Evolutionary conservation across 2,329 filamentous ascomycete genomes (phyloP), one percentile per base, ranked within the genome.

Genomic region (Trichoderma semiorbis): DNA sequence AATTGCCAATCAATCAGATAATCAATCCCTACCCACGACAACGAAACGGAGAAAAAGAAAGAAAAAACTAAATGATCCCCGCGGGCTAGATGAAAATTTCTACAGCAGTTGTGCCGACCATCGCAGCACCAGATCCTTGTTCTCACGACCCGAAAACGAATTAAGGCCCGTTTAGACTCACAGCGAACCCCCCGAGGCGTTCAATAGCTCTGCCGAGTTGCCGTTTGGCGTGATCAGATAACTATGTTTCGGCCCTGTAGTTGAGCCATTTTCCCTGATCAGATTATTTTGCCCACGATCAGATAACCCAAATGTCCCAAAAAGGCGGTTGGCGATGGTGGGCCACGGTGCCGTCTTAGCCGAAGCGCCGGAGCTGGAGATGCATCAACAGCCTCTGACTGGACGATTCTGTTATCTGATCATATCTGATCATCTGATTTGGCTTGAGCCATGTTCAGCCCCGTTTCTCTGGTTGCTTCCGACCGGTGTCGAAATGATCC

Each of bases 401-500:
- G 68, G 68, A 63, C 47, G 47, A 70, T 55, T 32, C 7, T 5
- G 30, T 63, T 70, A 70, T 70, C 68, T 63, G 68, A 70, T 71
- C 69, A 66, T 71, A 70, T 70, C 68, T 70, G 68, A 70, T 71
- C 69, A 66, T 71, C 69, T 66, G 69, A 71, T 67, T 67, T 66
- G n/a, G 43, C 62, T 63, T 62, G 10, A 21, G 21, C 63, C 30
- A 34, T 55, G 63, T 66, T 36, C 6, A 66, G 43, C 63, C 43
- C 47, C n/a, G 28, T 58, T 61, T 55, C 60, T 43, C 32, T 36
- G 34, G 30, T 36, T 68, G 30, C 69, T 50, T 47, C 24, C 36
- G 26, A 28, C 24, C 53, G 58, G 62, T 43, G 36, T 55, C 63
- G 34, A 36, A 72, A 61, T 26, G 55, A 61, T 18, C 66, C 66